Conservation (phyloP, 352 stramenopile species). For the Phytophthora fragariaefolia region DNA sequence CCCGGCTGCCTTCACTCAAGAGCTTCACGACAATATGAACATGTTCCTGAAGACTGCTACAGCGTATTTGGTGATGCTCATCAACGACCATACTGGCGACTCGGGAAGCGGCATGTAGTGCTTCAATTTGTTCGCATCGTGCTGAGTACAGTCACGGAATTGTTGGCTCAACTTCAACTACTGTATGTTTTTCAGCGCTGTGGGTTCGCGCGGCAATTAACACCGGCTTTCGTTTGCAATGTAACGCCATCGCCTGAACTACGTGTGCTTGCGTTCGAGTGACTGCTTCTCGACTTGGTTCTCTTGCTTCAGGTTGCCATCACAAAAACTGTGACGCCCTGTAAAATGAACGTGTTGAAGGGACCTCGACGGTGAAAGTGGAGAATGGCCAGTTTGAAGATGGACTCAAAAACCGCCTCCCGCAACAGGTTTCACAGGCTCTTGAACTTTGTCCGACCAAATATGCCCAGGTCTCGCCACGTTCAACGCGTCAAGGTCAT, state of each 20-base stretch:
- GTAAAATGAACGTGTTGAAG: background rate
- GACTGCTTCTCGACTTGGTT: too few species aligned
- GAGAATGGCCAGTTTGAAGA: conserved; percentile 26
- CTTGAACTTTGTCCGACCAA: background rate
- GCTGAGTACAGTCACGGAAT: background rate
- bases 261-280: too few species aligned
- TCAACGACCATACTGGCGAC: conserved; percentile 40
- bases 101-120: conserved; percentile 11
- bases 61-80: conserved; percentile 40
- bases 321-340: too few species aligned
- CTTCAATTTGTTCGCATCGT: background rate
- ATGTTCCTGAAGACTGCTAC: conserved; percentile 46
- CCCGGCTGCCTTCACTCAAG: conserved; percentile 24
- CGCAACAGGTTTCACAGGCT: background rate
- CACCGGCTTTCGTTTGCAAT: conserved; percentile 4
- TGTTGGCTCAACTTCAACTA: conserved; percentile 16
- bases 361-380: background rate
- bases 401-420: conserved; percentile 5
- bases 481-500: background rate
- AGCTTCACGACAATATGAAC: conserved; percentile 39
- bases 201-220: background rate
- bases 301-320: background rate
- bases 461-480: background rate
- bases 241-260: background rate
- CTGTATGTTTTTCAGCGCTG: conserved; percentile 19